phyloP scores from a whole-genome alignment of 345 rosid species.

The Gossypioides kirkii region DNA sequence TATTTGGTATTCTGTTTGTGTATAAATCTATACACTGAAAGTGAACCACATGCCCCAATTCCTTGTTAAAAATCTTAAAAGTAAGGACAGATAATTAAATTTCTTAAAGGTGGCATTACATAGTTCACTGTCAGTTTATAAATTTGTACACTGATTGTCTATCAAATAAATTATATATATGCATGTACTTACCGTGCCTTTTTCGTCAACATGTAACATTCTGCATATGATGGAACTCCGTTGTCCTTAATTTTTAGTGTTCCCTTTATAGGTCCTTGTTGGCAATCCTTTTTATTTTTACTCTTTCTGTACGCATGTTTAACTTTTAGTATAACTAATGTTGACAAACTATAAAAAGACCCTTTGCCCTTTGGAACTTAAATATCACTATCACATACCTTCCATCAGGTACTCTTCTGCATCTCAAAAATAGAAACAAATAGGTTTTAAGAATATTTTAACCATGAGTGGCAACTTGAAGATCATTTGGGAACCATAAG shows the following conservation, averaged over 20 bases:
- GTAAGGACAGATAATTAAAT: no score
- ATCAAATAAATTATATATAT: neutral
- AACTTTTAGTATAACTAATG: neutral
- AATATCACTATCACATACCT: neutral
- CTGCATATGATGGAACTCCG: neutral
- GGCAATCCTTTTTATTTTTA: neutral
- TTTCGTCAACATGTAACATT: neutral
- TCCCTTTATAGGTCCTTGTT: neutral
- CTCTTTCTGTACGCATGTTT: neutral
- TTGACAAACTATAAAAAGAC: neutral
- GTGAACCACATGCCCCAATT: neutral
- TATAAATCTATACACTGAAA: no score
- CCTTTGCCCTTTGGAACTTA: neutral
- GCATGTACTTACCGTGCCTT: neutral
- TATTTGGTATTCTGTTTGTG: neutral
- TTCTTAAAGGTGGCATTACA: no score
- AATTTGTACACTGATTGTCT: no score
- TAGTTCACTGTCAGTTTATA: no score
- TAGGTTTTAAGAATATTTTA: neutral
- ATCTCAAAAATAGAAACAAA: neutral
- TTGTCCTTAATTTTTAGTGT: neutral
- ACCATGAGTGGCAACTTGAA: neutral
- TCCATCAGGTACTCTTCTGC: neutral
- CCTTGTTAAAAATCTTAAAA: no score
- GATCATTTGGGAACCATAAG: neutral